phyloP scores from a whole-genome alignment of 2,329 filamentous ascomycete genomes.

The Colletotrichum sp. region DNA sequence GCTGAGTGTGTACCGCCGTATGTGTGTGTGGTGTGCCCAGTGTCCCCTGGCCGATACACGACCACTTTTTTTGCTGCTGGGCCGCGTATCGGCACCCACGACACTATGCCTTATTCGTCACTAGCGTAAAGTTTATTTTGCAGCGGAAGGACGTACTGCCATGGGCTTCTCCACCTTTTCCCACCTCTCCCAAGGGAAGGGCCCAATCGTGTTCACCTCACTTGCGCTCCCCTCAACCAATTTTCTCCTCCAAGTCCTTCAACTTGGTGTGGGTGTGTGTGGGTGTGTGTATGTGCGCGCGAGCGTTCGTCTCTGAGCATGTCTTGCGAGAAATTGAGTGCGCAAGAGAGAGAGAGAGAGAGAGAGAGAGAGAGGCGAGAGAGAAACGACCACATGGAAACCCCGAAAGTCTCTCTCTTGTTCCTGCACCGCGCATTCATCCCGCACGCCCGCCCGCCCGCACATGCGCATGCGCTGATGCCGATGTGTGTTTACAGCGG shows the following conservation, averaged over 20 bases:
- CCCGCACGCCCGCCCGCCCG: background rate
- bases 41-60: background rate
- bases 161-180: background rate
- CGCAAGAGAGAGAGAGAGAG: background rate
- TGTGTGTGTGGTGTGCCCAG: background rate
- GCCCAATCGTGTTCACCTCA: background rate
- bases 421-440: background rate
- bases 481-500: background rate
- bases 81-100: conserved; percentile 11
- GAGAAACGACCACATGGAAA: background rate
- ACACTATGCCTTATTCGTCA: background rate
- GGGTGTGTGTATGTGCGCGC: background rate
- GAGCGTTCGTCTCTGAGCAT: background rate
- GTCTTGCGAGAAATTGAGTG: background rate
- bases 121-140: conserved; percentile 19
- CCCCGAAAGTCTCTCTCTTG: background rate
- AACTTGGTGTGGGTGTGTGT: background rate
- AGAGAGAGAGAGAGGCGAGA: background rate
- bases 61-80: background rate
- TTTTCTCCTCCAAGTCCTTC: background rate
- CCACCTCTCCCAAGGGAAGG: background rate
- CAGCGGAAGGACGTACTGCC: background rate
- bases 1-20: background rate
- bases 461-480: background rate
- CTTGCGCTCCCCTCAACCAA: background rate